Conservation (phyloP, 495 filamentous ascomycete species). For the Trichoderma reesei region DNA sequence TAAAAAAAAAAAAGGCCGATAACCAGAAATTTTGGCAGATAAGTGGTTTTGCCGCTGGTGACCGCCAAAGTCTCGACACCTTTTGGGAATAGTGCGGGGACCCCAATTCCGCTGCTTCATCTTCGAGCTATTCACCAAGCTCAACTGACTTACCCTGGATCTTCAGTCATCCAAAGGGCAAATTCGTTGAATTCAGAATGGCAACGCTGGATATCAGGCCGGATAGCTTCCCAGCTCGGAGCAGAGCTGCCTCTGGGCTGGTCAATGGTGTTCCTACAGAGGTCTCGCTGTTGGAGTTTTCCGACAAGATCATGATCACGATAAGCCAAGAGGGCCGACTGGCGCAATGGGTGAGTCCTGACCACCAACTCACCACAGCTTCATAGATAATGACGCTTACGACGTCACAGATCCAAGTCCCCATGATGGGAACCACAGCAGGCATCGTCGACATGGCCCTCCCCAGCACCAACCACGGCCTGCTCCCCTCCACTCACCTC, state of each 20-base stretch:
- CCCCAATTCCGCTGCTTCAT: neutral
- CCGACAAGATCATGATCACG: slow-evolving; percentile 87
- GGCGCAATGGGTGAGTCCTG: slow-evolving; percentile 65
- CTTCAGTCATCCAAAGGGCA: neutral
- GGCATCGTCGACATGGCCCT: slow-evolving; percentile 45
- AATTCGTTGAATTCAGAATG: neutral
- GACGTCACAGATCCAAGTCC: slow-evolving; percentile 67
- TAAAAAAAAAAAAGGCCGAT: neutral
- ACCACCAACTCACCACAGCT: too few relatives aligned
- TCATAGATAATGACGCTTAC: neutral
- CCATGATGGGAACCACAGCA: slow-evolving; percentile 59
- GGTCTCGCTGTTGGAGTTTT: slow-evolving; percentile 60
- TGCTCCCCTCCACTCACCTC: slow-evolving; percentile 68
- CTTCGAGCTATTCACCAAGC: neutral
- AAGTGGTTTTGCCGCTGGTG: slow-evolving; percentile 5
- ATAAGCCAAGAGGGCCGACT: slow-evolving; percentile 78
- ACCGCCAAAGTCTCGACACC: slow-evolving; percentile 9
- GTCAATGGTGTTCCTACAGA: slow-evolving; percentile 64
- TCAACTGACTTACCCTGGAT: neutral
- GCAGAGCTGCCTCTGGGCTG: slow-evolving; percentile 52
- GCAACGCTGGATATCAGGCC: slow-evolving; percentile 15
- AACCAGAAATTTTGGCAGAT: slow-evolving; percentile 11
- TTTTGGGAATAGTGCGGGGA: slow-evolving; percentile 1
- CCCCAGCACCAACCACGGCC: slow-evolving; percentile 39
- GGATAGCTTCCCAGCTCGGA: slow-evolving; percentile 65